phyloP scores from a whole-genome alignment of 257 asterid species.

The Nicotiana noctiflora region DNA sequence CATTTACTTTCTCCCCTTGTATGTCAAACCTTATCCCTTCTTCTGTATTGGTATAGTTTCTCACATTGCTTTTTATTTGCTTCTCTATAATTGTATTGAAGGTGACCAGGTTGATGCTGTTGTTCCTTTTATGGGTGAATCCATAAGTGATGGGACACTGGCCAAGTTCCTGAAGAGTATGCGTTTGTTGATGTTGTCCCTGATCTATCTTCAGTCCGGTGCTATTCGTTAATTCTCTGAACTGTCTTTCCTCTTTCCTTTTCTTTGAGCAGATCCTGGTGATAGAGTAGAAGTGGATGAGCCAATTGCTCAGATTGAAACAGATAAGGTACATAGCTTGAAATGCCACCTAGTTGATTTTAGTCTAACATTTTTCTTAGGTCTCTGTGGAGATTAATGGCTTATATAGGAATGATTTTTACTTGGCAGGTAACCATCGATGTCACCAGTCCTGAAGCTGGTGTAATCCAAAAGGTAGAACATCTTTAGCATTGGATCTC shows the following conservation, averaged over 20 bases:
- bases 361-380: not conserved
- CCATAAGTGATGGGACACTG: slow-evolving; percentile 81
- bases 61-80: slow-evolving; percentile 8
- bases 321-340: slow-evolving; percentile 66
- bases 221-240: not conserved
- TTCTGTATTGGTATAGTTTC: not conserved
- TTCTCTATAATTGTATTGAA: slow-evolving; percentile 24
- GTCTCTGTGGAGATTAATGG: not conserved
- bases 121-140: slow-evolving; percentile 97
- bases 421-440: slow-evolving; percentile 82
- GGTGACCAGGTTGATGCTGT: slow-evolving; percentile 52
- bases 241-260: not conserved
- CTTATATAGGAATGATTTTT: slow-evolving; percentile 11
- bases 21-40: not conserved
- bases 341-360: not conserved
- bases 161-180: slow-evolving; percentile 82
- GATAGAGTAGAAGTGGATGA: slow-evolving; percentile 85
- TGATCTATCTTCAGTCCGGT: not conserved
- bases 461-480: slow-evolving; percentile 80
- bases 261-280: slow-evolving; percentile 61
- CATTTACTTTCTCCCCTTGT: not conserved
- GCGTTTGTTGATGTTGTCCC: not conserved
- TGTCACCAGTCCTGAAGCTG: slow-evolving; percentile 98
- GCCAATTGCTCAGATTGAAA: slow-evolving; percentile 96
- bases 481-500: slow-evolving; percentile 5